Evolutionary conservation across 108 stramenopile species (phyloP).

Genomic region (Pseudonitzschia multistriata): DNA sequence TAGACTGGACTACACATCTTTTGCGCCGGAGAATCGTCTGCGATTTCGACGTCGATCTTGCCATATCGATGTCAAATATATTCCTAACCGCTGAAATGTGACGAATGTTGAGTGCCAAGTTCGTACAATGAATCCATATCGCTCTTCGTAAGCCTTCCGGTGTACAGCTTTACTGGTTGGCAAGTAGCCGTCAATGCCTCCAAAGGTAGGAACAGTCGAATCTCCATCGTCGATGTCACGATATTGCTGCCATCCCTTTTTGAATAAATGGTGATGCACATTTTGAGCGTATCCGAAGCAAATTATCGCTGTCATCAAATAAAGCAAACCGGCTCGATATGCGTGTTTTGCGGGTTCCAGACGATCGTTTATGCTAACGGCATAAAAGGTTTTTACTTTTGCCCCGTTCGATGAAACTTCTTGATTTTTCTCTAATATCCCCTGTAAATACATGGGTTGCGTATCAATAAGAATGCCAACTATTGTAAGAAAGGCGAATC

Average conservation of each 20-base stretch:
- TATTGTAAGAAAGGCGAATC: constrained; percentile 32
- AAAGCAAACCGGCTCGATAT: constrained; percentile 38
- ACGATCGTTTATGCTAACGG: constrained; percentile 21
- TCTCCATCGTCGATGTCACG: constrained; percentile 37
- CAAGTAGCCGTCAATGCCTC: neutral
- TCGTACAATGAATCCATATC: neutral
- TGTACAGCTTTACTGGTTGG: constrained; percentile 3
- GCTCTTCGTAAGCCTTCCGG: constrained; percentile 8
- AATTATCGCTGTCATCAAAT: constrained; percentile 22
- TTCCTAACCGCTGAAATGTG: constrained; percentile 18
- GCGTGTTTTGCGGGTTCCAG: constrained; percentile 34
- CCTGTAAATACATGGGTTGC: constrained; percentile 43
- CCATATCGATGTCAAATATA: constrained; percentile 24
- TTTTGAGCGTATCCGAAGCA: constrained; percentile 36
- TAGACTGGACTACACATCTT: constrained; percentile 28
- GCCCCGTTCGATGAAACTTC: constrained; percentile 18
- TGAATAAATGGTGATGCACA: constrained; percentile 14
- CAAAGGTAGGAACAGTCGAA: constrained; percentile 29
- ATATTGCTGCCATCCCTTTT: constrained; percentile 30
- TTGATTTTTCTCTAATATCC: constrained; percentile 25
- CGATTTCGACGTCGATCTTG: constrained; percentile 24
- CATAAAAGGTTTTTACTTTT: constrained; percentile 27
- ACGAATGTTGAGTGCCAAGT: constrained; percentile 8
- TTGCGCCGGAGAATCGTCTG: constrained; percentile 29
- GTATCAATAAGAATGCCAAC: constrained; percentile 43